These are phyloP conservation scores for Fusarium pseudocircinatum DNA, from an alignment of 2,329 filamentous ascomycete genomes.

Conservation along the genomic window DNA sequence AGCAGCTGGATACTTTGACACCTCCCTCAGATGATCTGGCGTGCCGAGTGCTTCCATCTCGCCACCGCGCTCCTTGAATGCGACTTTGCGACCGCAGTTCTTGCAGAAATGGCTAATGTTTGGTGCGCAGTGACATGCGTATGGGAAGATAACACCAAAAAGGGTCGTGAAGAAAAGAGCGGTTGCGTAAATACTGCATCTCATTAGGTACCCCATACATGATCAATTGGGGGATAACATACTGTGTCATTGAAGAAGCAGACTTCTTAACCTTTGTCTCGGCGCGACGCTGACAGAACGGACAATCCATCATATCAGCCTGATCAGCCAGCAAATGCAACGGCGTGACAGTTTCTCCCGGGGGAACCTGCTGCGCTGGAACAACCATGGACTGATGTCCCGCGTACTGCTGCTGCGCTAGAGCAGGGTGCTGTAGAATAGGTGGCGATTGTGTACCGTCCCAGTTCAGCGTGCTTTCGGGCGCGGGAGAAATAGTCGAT, in stretches of 20 bases:
- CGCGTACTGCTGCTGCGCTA: conserved; percentile 26
- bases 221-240: not conserved
- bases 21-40: conserved; percentile 40
- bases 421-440: conserved; percentile 27
- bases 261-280: conserved; percentile 36
- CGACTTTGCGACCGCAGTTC: conserved; percentile 42
- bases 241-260: conserved; percentile 40
- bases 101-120: conserved; percentile 40
- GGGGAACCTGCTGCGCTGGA: not conserved
- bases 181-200: conserved; percentile 9
- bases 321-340: conserved; percentile 40
- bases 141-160: conserved; percentile 38
- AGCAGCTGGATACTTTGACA: conserved; percentile 35
- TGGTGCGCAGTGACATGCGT: conserved; percentile 33
- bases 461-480: conserved; percentile 2
- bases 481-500: conserved; percentile 22
- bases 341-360: conserved; percentile 38
- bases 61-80: conserved; percentile 17
- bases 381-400: conserved; percentile 27
- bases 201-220: not conserved
- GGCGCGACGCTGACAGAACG: conserved; percentile 37
- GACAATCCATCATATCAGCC: conserved; percentile 40
- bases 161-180: conserved; percentile 39
- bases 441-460: conserved; percentile 28
- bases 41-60: conserved; percentile 38